A percentile compares a stretch with the other conserved stretches of the same genome.
phyloP scores from a whole-genome alignment of 805 yeast genomes.

The Hanseniaspora thailandica region DNA sequence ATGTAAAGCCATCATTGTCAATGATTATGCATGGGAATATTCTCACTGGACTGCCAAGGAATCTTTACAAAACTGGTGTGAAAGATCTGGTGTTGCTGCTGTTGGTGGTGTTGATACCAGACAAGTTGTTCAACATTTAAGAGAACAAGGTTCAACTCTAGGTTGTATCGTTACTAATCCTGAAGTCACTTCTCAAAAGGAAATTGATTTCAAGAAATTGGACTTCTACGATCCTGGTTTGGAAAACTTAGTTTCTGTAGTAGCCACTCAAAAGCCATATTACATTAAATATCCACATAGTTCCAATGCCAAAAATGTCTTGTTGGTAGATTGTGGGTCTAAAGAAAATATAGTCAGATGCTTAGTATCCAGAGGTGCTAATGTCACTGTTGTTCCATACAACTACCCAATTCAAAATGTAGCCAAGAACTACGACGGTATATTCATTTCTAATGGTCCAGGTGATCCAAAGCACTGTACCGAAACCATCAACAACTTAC shows the following conservation, averaged over 20 bases:
- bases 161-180: constrained; percentile 65
- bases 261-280: constrained; percentile 91
- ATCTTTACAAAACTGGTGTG: constrained; percentile 89
- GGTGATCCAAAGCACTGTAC: constrained; percentile 94
- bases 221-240: constrained; percentile 85
- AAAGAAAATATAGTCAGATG: constrained; percentile 94
- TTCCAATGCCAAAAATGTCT: constrained; percentile 65
- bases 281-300: constrained; percentile 40
- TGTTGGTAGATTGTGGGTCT: constrained; percentile 95
- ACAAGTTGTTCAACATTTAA: constrained; percentile 77
- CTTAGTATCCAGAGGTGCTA: constrained; percentile 87
- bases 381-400: constrained; percentile 92
- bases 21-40: constrained; percentile 87
- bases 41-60: constrained; percentile 99
- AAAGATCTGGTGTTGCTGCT: constrained; percentile 90
- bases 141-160: constrained; percentile 92
- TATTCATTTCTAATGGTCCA: constrained; percentile 91
- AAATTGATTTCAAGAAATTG: constrained; percentile 13
- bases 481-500: constrained; percentile 61
- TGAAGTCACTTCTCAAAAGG: not conserved
- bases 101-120: constrained; percentile 97
- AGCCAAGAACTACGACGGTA: constrained; percentile 86
- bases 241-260: constrained; percentile 81
- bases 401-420: constrained; percentile 85
- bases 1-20: constrained; percentile 91